These are phyloP conservation scores for Camellia japonica DNA, from an alignment of 148 eudicot species.

Conservation along the genomic window DNA sequence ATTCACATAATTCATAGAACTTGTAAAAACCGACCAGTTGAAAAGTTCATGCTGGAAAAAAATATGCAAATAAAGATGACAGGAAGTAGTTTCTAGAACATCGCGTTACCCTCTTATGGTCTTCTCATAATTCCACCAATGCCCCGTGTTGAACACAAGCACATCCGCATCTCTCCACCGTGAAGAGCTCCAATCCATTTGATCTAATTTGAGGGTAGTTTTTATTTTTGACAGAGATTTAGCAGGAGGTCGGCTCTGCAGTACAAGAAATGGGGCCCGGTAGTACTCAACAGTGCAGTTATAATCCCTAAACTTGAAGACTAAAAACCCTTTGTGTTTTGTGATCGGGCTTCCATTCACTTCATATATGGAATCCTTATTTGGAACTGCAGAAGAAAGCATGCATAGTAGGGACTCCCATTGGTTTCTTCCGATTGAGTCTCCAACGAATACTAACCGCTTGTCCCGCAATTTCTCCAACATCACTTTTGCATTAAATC, in stretches of 20 bases:
- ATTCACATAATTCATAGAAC: background rate
- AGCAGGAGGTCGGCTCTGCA: constrained; percentile 71
- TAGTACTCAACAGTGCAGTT: constrained; percentile 90
- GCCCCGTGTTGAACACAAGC: constrained; percentile 76
- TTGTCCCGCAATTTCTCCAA: constrained; percentile 75
- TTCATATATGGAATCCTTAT: constrained; percentile 67
- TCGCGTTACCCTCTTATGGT: constrained; percentile 67
- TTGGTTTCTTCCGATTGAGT: constrained; percentile 96
- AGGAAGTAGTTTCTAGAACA: background rate
- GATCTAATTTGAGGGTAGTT: constrained; percentile 65
- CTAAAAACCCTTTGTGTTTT: constrained; percentile 84
- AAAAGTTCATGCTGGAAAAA: constrained; percentile 10
- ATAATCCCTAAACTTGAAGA: constrained; percentile 69
- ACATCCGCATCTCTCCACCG: constrained; percentile 80
- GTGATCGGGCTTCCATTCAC: constrained; percentile 91
- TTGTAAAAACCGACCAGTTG: background rate
- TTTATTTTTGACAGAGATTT: constrained; percentile 39
- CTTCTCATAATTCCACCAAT: constrained; percentile 99
- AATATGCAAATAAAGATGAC: background rate
- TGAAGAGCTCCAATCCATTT: constrained; percentile 75
- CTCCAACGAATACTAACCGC: constrained; percentile 82
- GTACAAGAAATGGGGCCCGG: constrained; percentile 83
- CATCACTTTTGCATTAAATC: constrained; percentile 72
- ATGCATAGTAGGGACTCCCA: constrained; percentile 97
- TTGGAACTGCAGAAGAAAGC: constrained; percentile 68